Base-by-base conservation (phyloP, 768 basidiomycete species). In the Dacryopinax spathularia region DNA sequence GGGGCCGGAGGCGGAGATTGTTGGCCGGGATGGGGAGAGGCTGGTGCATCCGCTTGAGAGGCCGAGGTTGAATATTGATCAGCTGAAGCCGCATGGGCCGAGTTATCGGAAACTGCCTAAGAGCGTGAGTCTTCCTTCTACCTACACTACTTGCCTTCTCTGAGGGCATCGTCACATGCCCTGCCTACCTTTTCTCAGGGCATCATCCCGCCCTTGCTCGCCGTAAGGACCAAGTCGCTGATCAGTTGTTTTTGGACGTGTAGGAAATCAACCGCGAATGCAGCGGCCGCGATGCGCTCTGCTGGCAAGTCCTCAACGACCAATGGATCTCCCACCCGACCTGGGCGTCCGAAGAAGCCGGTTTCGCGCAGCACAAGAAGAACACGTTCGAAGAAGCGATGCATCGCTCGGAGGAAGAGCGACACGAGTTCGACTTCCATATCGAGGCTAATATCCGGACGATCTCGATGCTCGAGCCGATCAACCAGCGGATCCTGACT, bases 281-380 rank as follows among this genome's bases (percentile, higher is more conserved):
- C 72, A 96, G 96, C 2, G 94, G 89, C 12, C 86, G 96, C 31
- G 94, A 97, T 69, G 84, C 91, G 66, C 86, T 97, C 63, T 94
- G 90, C 72, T 89, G 93, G 72, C 92, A 91, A 31, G 93, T 99
- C 31, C 81, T 99, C 48, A 99, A 99, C 72, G 94, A 98, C 71
- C 84, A 87, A 68, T 98, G 96, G 95, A 92, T 98, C 12, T 96
- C 95, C 15, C 95, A 98, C 73, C 95, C 96, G 2, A 95, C 93
- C 1, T 96, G 93, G 91, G 92, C 92, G 9, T 94, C 92, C 22
- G 95, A 98, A 72, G 93, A 95, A 71, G 84, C 93, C 0, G 93
- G 91, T 10, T 96, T 96, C 69, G 83, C 91, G 66, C 81, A 94
- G 5, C 91, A 97, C 74, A 95, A 96, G 79, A 97, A 97, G 78